Evolutionary conservation across 192 early-diverging fungal species (phyloP), one percentile per base, ranked within the genome.

Genomic region (Coemansia sp.): DNA sequence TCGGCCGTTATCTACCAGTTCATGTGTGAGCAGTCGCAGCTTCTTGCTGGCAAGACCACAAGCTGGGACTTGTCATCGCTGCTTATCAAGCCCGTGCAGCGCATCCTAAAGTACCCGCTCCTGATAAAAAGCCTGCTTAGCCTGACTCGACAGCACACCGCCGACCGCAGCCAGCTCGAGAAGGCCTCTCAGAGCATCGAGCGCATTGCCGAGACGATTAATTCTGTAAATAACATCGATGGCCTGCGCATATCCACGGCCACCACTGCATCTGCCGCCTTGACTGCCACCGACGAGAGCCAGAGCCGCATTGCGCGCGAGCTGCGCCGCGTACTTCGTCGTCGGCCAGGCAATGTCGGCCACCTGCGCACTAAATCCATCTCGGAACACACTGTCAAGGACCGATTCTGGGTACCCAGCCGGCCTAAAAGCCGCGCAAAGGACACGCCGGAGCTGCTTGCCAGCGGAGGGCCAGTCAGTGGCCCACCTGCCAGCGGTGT

Each of bases 41-140:
- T 69, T 36, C 77, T 83, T 20, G 69, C 68, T 43, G 83, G 83
- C n/a, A 87, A 81, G 69, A 96, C 96, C 2, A 88, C 86, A 31
- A 92, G 93, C 64, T 98, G 97, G 97, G 97, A 98, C 80, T 83
- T 98, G 68, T 87, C 91, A 0, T 92, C 90, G 68, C 79, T 98
- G 72, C 81, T 98, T 7, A 95, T 98, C 78, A 98, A 98, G 72
- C 97, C 97, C 15, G 95, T 98, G 9, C 97, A 98, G 78, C 88
- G 97, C 38, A 93, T 98, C n/a, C 83, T 98, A n/a, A 96, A 96
- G 79, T 97, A 97, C 74, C 97, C 97, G 2, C 81, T 98, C 3
- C 80, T 98, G 61, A 81, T 98, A 39, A 89, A 90, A 46, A 76
- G 44, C 38, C 70, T 86, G 39, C 64, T 78, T 29, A 69, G 74